Conservation (phyloP, 2,329 filamentous ascomycete species). For the Pyrenophora graminea region DNA sequence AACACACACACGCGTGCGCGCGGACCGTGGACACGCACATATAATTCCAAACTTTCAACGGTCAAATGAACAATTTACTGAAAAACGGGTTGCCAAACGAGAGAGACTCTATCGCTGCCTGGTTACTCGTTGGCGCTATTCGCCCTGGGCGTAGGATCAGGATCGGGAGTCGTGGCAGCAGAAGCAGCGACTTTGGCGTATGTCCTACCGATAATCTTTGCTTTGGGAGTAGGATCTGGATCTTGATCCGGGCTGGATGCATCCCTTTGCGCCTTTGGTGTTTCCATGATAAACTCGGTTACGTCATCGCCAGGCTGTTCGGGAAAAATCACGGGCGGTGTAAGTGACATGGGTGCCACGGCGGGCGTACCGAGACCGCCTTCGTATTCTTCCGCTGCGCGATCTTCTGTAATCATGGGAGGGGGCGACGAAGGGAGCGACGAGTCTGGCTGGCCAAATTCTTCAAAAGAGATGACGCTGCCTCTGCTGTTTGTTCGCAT, state of each 20-base stretch:
- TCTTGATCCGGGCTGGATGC: constrained; percentile 38
- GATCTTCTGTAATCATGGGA: constrained; percentile 50
- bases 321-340: constrained; percentile 58
- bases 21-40: background rate
- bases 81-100: background rate
- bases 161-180: constrained; percentile 5
- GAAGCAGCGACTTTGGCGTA: too few species aligned
- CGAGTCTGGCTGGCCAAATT: constrained; percentile 44
- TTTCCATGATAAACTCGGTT: constrained; percentile 48
- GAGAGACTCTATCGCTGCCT: background rate
- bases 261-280: constrained; percentile 42
- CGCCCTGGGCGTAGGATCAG: background rate
- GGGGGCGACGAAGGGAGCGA: constrained; percentile 44
- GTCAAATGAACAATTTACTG: constrained; percentile 15
- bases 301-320: constrained; percentile 44
- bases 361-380: constrained; percentile 29
- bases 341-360: constrained; percentile 47
- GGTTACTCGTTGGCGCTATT: constrained; percentile 3
- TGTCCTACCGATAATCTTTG: constrained; percentile 1
- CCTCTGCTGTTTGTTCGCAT: constrained; percentile 95
- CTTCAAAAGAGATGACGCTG: constrained; percentile 63
- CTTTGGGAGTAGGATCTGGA: constrained; percentile 48
- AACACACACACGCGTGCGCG: too few species aligned
- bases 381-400: constrained; percentile 40
- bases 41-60: constrained; percentile 12